Evolutionary conservation across 202 grass and related monocot genomes (phyloP).

Genomic region (Hordeum pubiflorum): DNA sequence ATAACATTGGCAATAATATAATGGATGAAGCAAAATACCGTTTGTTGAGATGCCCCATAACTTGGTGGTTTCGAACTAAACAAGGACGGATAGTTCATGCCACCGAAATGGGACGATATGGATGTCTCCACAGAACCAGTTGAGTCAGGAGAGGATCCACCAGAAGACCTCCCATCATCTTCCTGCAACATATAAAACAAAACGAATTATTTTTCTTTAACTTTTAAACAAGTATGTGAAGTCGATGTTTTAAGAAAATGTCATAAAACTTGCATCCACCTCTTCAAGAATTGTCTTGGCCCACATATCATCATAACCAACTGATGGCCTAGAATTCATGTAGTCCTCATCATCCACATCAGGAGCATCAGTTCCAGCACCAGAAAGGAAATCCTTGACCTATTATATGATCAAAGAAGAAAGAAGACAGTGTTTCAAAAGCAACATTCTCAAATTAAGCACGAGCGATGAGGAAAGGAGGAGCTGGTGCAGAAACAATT

Average conservation of each 20-base stretch:
- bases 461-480: conserved; percentile 1
- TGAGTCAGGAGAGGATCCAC: conserved; percentile 89
- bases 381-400: conserved; percentile 99
- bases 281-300: conserved; percentile 99
- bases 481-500: neutral
- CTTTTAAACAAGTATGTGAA: neutral
- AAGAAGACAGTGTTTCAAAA: conserved; percentile 13
- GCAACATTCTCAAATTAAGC: conserved; percentile 1
- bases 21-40: conserved; percentile 42
- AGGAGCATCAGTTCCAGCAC: conserved; percentile 95
- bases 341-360: conserved; percentile 99
- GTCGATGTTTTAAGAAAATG: conserved; percentile 4
- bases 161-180: conserved; percentile 92
- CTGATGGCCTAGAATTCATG: conserved; percentile 87
- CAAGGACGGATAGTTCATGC: conserved; percentile 94
- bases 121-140: conserved; percentile 96
- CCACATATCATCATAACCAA: conserved; percentile 96
- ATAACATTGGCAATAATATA: neutral
- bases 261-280: conserved; percentile 57
- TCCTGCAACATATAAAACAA: conserved; percentile 49
- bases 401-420: conserved; percentile 36
- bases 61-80: conserved; percentile 91
- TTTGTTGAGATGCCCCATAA: conserved; percentile 63
- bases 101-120: conserved; percentile 96
- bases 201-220: neutral